phyloP scores from a whole-genome alignment of 495 filamentous ascomycete genomes.

The Neurospora tetraspora region DNA sequence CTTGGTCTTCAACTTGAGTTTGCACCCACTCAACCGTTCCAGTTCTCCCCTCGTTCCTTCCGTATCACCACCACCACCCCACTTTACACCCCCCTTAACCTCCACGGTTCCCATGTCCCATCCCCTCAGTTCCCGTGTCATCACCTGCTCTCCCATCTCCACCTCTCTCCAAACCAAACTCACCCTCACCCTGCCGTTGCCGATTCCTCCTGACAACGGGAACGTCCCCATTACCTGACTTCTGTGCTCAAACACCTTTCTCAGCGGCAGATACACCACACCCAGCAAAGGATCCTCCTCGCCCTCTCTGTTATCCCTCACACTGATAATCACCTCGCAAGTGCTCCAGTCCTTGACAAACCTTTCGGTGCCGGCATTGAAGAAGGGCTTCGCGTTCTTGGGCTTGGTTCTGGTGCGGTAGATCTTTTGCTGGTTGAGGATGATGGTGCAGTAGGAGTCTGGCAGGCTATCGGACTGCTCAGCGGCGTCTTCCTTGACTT shows the following conservation, averaged over 20 bases:
- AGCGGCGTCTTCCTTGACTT: slow-evolving; percentile 43
- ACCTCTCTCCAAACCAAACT: slow-evolving; percentile 63
- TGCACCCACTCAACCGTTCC: slow-evolving; percentile 30
- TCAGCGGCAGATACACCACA: slow-evolving; percentile 53
- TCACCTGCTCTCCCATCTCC: slow-evolving; percentile 47
- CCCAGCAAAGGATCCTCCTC: slow-evolving; percentile 60
- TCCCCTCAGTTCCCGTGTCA: slow-evolving; percentile 44
- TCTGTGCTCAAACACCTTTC: slow-evolving; percentile 42
- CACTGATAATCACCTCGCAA: slow-evolving; percentile 53
- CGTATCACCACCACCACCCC: not conserved
- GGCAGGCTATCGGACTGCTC: slow-evolving; percentile 54
- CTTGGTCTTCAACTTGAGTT: slow-evolving; percentile 47
- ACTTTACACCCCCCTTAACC: slow-evolving; percentile 31
- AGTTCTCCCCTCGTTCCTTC: slow-evolving; percentile 23
- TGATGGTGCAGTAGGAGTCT: slow-evolving; percentile 57
- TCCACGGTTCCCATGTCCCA: slow-evolving; percentile 61
- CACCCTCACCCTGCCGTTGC: slow-evolving; percentile 54
- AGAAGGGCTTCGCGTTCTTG: slow-evolving; percentile 67
- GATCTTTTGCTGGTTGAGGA: slow-evolving; percentile 60
- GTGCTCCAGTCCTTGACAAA: slow-evolving; percentile 57
- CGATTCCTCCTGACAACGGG: slow-evolving; percentile 55
- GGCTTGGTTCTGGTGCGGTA: slow-evolving; percentile 65
- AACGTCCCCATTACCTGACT: slow-evolving; percentile 53
- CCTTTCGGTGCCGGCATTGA: slow-evolving; percentile 66
- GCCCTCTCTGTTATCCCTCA: slow-evolving; percentile 53